These are phyloP conservation scores for Phytophthora hybrid DNA, from an alignment of 352 stramenopile genomes.

Conservation along the genomic window DNA sequence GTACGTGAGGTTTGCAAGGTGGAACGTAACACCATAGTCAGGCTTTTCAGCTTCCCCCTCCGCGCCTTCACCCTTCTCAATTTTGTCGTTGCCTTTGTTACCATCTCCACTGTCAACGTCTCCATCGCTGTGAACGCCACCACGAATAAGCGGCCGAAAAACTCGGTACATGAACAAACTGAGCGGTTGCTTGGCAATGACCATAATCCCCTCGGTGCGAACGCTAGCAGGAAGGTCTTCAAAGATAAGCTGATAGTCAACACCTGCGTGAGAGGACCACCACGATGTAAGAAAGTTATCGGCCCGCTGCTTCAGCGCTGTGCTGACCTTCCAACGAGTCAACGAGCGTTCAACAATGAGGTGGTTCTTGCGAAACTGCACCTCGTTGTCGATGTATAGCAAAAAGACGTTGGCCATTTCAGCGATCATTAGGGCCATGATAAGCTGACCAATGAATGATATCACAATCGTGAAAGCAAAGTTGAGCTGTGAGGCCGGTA, in stretches of 20 bases:
- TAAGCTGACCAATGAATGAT: conserved; percentile 63
- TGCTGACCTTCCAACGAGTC: conserved; percentile 49
- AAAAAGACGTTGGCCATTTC: conserved; percentile 75
- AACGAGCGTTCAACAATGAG: conserved; percentile 64
- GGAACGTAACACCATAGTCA: conserved; percentile 10
- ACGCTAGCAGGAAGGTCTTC: conserved; percentile 59
- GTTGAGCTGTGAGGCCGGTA: conserved; percentile 50
- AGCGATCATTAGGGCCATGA: conserved; percentile 83
- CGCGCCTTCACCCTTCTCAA: conserved; percentile 12
- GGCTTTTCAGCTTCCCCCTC: conserved; percentile 1
- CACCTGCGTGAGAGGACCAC: conserved; percentile 66
- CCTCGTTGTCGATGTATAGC: conserved; percentile 68
- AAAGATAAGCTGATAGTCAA: conserved; percentile 70
- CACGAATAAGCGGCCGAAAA: conserved; percentile 48
- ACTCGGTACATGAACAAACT: conserved; percentile 50
- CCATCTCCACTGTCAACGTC: background rate
- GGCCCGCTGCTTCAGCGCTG: conserved; percentile 45
- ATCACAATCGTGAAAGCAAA: conserved; percentile 61
- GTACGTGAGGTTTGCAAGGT: conserved; percentile 43
- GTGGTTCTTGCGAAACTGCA: conserved; percentile 79
- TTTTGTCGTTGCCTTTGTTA: background rate
- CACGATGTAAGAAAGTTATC: conserved; percentile 60
- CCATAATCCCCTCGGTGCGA: conserved; percentile 54
- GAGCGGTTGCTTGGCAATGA: conserved; percentile 57
- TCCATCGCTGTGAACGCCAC: background rate